Conservation (phyloP, 768 basidiomycete genomes). For the Tricholoma hemisulphureum region DNA sequence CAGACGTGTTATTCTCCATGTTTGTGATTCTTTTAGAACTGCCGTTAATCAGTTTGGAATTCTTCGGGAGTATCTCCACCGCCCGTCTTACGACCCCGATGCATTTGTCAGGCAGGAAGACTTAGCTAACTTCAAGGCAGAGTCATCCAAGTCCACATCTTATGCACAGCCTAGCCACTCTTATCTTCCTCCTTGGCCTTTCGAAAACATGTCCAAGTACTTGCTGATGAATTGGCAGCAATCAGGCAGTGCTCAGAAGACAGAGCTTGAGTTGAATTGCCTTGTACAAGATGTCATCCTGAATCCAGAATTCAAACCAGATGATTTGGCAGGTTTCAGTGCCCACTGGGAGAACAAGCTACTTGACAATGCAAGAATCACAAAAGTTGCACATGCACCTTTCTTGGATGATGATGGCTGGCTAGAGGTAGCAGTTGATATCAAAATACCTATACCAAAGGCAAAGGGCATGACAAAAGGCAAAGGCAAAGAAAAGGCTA, state of each 20-base stretch:
- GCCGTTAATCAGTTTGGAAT: background rate
- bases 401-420: background rate
- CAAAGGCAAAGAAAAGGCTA: too few species aligned
- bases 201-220: background rate
- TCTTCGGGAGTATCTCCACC: background rate
- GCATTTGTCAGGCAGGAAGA: background rate
- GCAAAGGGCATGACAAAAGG: too few species aligned
- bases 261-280: constrained; percentile 9
- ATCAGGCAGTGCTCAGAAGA: constrained; percentile 12
- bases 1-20: background rate
- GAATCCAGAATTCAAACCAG: constrained; percentile 11
- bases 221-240: background rate
- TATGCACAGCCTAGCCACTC: too few species aligned
- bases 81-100: background rate
- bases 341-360: constrained; percentile 16
- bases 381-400: background rate
- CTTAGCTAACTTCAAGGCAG: background rate
- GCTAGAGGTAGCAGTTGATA: constrained; percentile 17
- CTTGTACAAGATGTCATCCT: constrained; percentile 14
- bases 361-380: constrained; percentile 6
- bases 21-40: background rate
- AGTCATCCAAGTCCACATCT: too few species aligned
- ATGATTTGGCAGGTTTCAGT: constrained; percentile 11
- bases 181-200: background rate
- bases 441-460: constrained; percentile 27